These are phyloP conservation scores for Thoreauomyces humboldtii DNA, from an alignment of 192 early-diverging fungal genomes.

Conservation along the genomic window DNA sequence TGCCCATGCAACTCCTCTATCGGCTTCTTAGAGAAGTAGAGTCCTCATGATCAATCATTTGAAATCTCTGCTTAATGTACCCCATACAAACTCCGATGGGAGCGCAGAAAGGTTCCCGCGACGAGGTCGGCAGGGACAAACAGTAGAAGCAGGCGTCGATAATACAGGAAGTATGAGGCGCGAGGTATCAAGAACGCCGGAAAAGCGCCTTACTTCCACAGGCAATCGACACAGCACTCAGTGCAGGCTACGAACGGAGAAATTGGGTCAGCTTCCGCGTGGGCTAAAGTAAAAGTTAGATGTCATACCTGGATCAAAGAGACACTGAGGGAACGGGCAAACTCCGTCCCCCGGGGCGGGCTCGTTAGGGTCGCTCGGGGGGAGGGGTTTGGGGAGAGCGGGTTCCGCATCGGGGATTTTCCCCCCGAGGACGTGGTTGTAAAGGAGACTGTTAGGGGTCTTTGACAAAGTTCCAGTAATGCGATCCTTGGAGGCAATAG, in stretches of 20 bases:
- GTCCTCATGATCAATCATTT: too few species aligned
- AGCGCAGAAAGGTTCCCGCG: too few species aligned
- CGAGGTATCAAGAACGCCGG: too few species aligned
- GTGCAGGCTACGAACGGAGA: constrained; percentile 15
- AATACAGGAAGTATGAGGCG: too few species aligned
- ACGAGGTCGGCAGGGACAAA: too few species aligned
- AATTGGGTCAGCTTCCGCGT: too few species aligned
- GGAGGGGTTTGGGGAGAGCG: constrained; percentile 29
- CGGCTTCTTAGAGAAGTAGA: constrained; percentile 30
- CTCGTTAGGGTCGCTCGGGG: constrained; percentile 26
- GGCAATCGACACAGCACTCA: constrained; percentile 26
- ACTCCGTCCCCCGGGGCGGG: constrained; percentile 43
- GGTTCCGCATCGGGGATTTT: constrained; percentile 40
- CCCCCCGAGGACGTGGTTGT: constrained; percentile 40
- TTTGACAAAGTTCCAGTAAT: constrained; percentile 31
- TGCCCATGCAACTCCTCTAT: constrained; percentile 41
- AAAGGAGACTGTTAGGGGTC: constrained; percentile 47
- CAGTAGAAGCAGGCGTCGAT: too few species aligned
- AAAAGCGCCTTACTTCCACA: too few species aligned
- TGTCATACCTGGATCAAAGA: constrained; percentile 1
- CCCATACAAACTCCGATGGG: too few species aligned
- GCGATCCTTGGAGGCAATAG: constrained; percentile 35
- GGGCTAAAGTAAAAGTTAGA: not conserved
- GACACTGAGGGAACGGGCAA: constrained; percentile 38
- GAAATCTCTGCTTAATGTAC: too few species aligned